Evolutionary conservation across 2,329 filamentous ascomycete genomes (phyloP).

Genomic region (Ophiostoma fasciatum): DNA sequence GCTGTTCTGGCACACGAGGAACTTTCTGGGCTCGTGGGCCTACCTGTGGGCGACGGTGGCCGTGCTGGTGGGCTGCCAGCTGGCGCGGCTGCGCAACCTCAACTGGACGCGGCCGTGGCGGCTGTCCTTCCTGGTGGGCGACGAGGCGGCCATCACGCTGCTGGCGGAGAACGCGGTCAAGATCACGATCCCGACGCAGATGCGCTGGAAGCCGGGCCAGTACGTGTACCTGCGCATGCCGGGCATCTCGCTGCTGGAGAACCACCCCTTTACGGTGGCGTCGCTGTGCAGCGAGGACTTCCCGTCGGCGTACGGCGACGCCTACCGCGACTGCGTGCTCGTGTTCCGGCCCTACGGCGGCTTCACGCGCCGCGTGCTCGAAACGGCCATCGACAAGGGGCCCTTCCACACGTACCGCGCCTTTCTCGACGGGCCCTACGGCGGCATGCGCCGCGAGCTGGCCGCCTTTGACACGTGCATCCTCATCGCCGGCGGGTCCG

Average conservation of each 20-base stretch:
- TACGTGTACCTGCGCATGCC: constrained; percentile 94
- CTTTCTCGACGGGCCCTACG: constrained; percentile 88
- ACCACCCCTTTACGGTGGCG: constrained; percentile 90
- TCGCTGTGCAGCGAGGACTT: constrained; percentile 89
- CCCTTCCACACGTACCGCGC: constrained; percentile 86
- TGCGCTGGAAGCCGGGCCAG: constrained; percentile 85
- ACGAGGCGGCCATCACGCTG: constrained; percentile 78
- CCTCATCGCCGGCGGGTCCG: constrained; percentile 83
- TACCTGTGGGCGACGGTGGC: constrained; percentile 72
- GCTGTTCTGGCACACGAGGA: constrained; percentile 92
- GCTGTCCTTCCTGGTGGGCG: constrained; percentile 72
- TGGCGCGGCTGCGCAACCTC: constrained; percentile 63
- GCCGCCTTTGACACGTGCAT: constrained; percentile 89
- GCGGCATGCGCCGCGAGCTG: constrained; percentile 80
- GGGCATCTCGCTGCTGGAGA: constrained; percentile 77
- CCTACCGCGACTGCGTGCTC: constrained; percentile 76
- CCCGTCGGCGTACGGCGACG: constrained; percentile 76
- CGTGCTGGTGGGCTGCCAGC: constrained; percentile 65
- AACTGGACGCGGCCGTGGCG: constrained; percentile 80
- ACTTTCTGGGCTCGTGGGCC: constrained; percentile 78
- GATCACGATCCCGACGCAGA: constrained; percentile 82
- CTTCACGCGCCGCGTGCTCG: constrained; percentile 74
- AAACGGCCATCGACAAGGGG: constrained; percentile 69
- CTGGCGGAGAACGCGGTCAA: constrained; percentile 93
- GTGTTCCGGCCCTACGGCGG: constrained; percentile 87